Evolutionary conservation across 2,329 filamentous ascomycete genomes (phyloP).

Genomic region (Lachnellula suecica): DNA sequence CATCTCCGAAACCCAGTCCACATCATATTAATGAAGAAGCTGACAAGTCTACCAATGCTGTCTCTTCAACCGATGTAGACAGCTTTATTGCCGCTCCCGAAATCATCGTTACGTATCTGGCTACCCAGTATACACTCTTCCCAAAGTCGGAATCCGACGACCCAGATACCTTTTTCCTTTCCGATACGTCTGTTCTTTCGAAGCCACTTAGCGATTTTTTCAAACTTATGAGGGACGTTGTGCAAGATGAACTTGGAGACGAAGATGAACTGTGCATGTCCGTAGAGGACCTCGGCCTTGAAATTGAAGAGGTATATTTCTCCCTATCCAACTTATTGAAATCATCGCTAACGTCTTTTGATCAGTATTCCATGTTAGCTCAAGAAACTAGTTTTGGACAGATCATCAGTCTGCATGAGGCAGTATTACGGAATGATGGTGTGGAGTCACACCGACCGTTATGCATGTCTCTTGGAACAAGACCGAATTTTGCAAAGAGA

Average conservation of each 20-base stretch:
- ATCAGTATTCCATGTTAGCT: conserved; percentile 47
- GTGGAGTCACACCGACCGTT: conserved; percentile 51
- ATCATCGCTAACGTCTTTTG: conserved; percentile 27
- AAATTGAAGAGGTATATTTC: conserved; percentile 54
- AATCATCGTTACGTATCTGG: conserved; percentile 54
- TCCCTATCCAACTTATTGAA: background rate
- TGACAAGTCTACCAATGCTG: background rate
- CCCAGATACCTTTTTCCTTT: conserved; percentile 54
- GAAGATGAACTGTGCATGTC: conserved; percentile 57
- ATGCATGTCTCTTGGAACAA: conserved; percentile 55
- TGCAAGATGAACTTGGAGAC: conserved; percentile 52
- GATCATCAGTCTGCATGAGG: conserved; percentile 58
- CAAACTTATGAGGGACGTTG: conserved; percentile 50
- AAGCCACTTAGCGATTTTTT: conserved; percentile 55
- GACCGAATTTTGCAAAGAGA: conserved; percentile 51
- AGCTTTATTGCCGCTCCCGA: conserved; percentile 30
- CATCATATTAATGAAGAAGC: background rate
- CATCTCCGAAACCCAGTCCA: background rate
- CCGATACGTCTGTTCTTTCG: conserved; percentile 53
- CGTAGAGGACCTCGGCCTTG: conserved; percentile 53
- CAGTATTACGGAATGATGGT: conserved; percentile 59
- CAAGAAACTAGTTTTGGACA: conserved; percentile 52
- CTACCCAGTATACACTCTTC: conserved; percentile 56
- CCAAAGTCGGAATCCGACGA: conserved; percentile 52
- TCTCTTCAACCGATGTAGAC: background rate